Conservation (phyloP, 306 rosid species). For the Comarum palustre region DNA sequence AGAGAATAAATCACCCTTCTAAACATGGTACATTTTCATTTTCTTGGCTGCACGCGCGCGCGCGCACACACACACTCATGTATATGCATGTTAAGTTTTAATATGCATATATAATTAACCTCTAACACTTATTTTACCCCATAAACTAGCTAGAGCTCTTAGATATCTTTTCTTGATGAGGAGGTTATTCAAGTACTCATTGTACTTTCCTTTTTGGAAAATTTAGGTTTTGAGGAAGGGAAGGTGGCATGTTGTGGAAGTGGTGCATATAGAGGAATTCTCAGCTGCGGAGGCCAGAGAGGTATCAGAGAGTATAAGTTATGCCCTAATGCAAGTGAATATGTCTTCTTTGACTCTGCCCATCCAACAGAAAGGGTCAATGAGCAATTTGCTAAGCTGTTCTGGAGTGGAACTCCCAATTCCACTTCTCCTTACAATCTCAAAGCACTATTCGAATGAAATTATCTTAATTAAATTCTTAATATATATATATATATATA, state of each 20-base stretch:
- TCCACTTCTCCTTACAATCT: background rate
- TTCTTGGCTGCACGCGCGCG: background rate
- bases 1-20: constrained; percentile 25
- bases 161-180: background rate
- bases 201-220: background rate
- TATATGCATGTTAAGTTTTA: no score
- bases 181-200: background rate
- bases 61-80: no score
- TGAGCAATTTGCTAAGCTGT: constrained; percentile 23
- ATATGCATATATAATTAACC: background rate
- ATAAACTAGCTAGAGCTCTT: no score
- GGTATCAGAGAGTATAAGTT: background rate
- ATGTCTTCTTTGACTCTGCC: constrained; percentile 5
- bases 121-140: no score
- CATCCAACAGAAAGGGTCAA: constrained; percentile 39
- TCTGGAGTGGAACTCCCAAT: constrained; percentile 36
- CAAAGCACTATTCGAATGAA: background rate
- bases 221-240: constrained; percentile 29
- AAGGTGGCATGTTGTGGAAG: constrained; percentile 34
- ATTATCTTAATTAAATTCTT: background rate
- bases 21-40: constrained; percentile 21
- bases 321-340: constrained; percentile 3
- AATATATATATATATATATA: no score
- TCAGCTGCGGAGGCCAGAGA: constrained; percentile 38
- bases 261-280: constrained; percentile 44